Conservation (phyloP, 225 moss, liverwort and hornwort genomes). For the Polytrichum formosum region DNA sequence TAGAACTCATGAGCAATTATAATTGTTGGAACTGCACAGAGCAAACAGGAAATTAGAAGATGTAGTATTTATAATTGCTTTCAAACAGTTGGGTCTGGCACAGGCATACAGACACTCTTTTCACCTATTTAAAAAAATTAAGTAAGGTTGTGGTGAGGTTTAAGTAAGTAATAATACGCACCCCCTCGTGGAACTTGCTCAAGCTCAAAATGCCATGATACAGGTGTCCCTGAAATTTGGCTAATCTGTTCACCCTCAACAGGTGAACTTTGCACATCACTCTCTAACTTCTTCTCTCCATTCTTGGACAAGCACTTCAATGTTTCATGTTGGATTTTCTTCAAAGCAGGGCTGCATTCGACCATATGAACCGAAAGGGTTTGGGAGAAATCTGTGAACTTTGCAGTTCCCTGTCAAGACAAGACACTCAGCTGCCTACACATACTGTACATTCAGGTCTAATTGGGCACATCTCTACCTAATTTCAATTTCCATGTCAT, state of each 20-base stretch:
- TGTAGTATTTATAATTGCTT: no score
- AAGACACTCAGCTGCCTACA: slow-evolving; percentile 1
- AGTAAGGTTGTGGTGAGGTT: background rate
- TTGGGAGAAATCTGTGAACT: slow-evolving; percentile 68
- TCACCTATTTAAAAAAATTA: background rate
- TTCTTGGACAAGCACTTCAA: slow-evolving; percentile 46
- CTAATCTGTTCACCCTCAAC: slow-evolving; percentile 34
- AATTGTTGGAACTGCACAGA: slow-evolving; percentile 72
- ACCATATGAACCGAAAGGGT: slow-evolving; percentile 75
- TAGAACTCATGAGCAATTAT: slow-evolving; percentile 93
- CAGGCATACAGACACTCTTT: background rate
- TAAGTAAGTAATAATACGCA: slow-evolving; percentile 10
- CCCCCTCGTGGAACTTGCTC: slow-evolving; percentile 82
- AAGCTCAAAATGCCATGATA: slow-evolving; percentile 72
- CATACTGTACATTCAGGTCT: background rate
- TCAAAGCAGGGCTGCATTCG: slow-evolving; percentile 89
- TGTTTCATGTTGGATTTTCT: slow-evolving; percentile 61
- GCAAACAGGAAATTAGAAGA: slow-evolving; percentile 5
- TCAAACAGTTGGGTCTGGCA: no score
- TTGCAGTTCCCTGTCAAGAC: slow-evolving; percentile 65
- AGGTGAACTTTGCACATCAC: slow-evolving; percentile 10
- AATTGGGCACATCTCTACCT: no score
- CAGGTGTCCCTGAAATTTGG: slow-evolving; percentile 57
- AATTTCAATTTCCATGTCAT: no score
- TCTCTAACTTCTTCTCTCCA: slow-evolving; percentile 7